These are phyloP conservation scores for Micractinium sp. DNA, from an alignment of 139 green algal species.

Conservation along the genomic window DNA sequence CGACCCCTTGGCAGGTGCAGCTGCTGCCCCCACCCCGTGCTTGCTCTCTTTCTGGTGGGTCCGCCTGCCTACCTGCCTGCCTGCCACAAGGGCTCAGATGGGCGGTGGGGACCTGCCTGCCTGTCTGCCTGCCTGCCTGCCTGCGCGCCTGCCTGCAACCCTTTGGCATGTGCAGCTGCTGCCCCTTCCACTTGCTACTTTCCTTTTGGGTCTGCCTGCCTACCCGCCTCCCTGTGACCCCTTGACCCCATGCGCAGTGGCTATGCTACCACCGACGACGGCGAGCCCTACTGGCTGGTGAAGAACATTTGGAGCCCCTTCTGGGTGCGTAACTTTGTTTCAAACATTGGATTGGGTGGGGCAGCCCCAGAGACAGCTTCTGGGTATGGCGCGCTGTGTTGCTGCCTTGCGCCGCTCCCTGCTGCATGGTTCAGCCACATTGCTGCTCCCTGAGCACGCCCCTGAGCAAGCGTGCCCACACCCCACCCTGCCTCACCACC, in stretches of 20 bases:
- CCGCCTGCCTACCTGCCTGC: background rate
- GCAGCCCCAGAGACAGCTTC: background rate
- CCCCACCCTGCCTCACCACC: no score
- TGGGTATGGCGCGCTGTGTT: background rate
- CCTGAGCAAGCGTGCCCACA: no score
- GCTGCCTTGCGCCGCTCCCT: background rate
- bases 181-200: background rate
- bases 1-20: no score
- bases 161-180: background rate
- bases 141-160: background rate
- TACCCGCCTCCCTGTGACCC: background rate
- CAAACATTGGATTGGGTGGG: background rate
- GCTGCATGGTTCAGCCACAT: background rate
- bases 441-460: no score
- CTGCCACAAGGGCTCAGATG: no score
- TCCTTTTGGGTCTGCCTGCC: no score
- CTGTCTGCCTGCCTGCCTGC: background rate
- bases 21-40: background rate
- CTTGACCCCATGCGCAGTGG: conserved; percentile 16
- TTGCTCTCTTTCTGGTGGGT: background rate
- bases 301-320: conserved; percentile 65
- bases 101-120: no score
- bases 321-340: conserved; percentile 1
- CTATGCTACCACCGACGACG: conserved; percentile 46
- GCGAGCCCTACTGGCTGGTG: conserved; percentile 60